These are phyloP conservation scores for Mucor saturninus DNA, from an alignment of 371 early-diverging fungal genomes.

Conservation along the genomic window DNA sequence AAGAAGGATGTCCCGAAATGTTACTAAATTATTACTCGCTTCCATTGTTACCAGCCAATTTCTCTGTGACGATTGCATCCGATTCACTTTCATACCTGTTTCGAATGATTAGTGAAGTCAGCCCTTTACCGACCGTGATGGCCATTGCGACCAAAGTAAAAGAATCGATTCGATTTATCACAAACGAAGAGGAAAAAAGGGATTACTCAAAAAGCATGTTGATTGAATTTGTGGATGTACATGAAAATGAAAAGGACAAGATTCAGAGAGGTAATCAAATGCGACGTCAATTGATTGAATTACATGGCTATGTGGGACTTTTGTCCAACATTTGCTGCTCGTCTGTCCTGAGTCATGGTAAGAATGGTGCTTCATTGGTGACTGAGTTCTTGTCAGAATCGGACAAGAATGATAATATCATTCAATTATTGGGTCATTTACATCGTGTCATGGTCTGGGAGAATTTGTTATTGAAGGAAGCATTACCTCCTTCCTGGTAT, in stretches of 20 bases:
- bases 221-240: conserved; percentile 55
- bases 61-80: conserved; percentile 69
- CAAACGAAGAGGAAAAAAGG: conserved; percentile 25
- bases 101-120: conserved; percentile 71
- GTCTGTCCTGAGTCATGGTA: conserved; percentile 67
- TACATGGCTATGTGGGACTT: conserved; percentile 70
- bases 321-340: conserved; percentile 79
- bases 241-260: conserved; percentile 53
- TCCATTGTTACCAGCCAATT: conserved; percentile 78
- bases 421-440: conserved; percentile 65
- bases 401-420: conserved; percentile 51
- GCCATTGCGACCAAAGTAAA: conserved; percentile 60
- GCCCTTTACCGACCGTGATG: conserved; percentile 54
- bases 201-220: conserved; percentile 40
- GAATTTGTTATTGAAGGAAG: conserved; percentile 61
- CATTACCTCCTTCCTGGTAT: conserved; percentile 75
- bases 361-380: conserved; percentile 64
- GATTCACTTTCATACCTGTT: conserved; percentile 77
- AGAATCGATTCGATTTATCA: conserved; percentile 45
- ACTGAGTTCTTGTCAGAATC: conserved; percentile 62
- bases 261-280: conserved; percentile 56
- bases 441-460: conserved; percentile 77
- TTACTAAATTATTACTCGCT: conserved; percentile 69
- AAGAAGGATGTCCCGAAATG: conserved; percentile 68
- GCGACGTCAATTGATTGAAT: conserved; percentile 61